Percentiles rank a stretch among this genome's conserved stretches.
Conservation (phyloP, 805 yeast genomes). For the Barnettozyma sucrosica region DNA sequence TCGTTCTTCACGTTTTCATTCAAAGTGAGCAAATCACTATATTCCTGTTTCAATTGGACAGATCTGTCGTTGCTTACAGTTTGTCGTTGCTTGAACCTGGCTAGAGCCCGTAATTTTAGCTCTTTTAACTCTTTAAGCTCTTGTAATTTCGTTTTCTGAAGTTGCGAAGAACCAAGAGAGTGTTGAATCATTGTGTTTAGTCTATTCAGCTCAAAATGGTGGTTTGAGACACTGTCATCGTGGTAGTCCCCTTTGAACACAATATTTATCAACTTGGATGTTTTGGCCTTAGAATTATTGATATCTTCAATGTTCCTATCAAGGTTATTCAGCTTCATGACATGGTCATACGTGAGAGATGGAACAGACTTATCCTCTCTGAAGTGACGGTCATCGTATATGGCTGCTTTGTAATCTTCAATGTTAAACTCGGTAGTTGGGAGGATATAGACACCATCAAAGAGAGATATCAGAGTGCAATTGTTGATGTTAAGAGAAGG, state of each 20-base stretch:
- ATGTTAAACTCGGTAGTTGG: slow-evolving; percentile 10
- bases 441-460: slow-evolving; percentile 26
- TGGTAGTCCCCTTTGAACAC: slow-evolving; percentile 6
- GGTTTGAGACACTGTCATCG: slow-evolving; percentile 9
- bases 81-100: slow-evolving; percentile 2
- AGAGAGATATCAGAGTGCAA: slow-evolving; percentile 26
- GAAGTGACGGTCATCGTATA: slow-evolving; percentile 4
- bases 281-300: slow-evolving; percentile 13
- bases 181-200: slow-evolving; percentile 8
- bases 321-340: slow-evolving; percentile 37
- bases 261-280: slow-evolving; percentile 12
- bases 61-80: not conserved
- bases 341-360: slow-evolving; percentile 34
- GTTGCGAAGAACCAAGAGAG: slow-evolving; percentile 2
- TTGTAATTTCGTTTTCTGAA: slow-evolving; percentile 11
- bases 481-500: slow-evolving; percentile 14
- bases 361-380: slow-evolving; percentile 6
- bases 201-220: slow-evolving; percentile 9
- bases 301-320: slow-evolving; percentile 33
- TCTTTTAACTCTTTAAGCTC: slow-evolving; percentile 10
- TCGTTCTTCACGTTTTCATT: slow-evolving; percentile 16
- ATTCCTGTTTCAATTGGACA: slow-evolving; percentile 13
- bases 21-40: slow-evolving; percentile 9
- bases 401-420: slow-evolving; percentile 8
- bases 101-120: slow-evolving; percentile 7